Base-by-base conservation (phyloP, 2,329 filamentous ascomycete species). In the Trichothecium roseum region DNA sequence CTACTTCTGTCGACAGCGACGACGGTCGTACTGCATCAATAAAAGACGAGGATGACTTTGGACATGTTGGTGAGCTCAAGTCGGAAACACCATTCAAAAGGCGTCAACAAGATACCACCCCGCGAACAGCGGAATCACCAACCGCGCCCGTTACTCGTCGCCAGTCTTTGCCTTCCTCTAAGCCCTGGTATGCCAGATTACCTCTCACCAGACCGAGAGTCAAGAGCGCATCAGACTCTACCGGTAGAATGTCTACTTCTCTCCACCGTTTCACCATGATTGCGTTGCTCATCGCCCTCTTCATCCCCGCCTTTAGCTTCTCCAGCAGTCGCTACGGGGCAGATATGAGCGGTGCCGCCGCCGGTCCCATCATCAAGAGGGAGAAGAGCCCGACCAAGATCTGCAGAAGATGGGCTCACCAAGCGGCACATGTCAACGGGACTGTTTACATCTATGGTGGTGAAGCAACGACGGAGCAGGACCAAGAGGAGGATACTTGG, bases 361-460 rank as follows among this genome's bases (percentile, higher is more conserved):
- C 69, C 4, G 65, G 64, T n/a, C 52, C 66, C 13, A 62, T 69
- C 27, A 20, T 29, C 2, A 35, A 41, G 24, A 48, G 51, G 17
- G 47, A 50, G 34, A 40, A 40, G 5, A 47, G 53, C 32, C 35
- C 52, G 41, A 47, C 46, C 3, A 61, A 72, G 43, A 64, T 78
- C 12, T 84, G 80, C 49, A 68, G 69, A 36, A 61, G 79, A 52
- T 84, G 77, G 77, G 71, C 71, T 14, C 72, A 78, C 35, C 78
- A 83, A 55, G 70, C 74, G 65, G 75, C 83, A 4, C 52, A 82
- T 26, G 66, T 88, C 13, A 86, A 86, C 44, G 82, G 81, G 12
- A 87, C 81, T 0, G 50, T 87, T 3, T 88, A 84, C 51, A 70
- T 85, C 37, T 88, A 85, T 45, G 83, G 83, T 26, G 84, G 83